phyloP scores from a whole-genome alignment of 306 rosid species.

The Pterocarpus macrocarpus region DNA sequence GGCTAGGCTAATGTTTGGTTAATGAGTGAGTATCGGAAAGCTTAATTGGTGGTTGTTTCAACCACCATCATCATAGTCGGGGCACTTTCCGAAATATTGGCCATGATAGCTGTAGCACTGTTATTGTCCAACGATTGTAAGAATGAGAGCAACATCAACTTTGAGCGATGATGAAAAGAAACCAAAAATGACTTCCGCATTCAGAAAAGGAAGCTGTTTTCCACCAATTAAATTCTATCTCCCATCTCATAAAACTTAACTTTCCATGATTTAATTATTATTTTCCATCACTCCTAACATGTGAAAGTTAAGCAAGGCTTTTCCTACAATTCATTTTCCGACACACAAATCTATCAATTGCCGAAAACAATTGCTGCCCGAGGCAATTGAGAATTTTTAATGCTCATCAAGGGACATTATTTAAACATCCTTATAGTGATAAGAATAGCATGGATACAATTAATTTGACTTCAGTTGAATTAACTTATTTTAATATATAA shows the following conservation, averaged over 20 bases:
- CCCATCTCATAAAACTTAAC: not conserved
- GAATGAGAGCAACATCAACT: not conserved
- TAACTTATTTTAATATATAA: too few relatives aligned
- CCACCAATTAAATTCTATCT: not conserved
- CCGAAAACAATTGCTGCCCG: not conserved
- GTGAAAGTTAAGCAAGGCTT: slow-evolving; percentile 1
- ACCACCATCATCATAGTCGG: not conserved
- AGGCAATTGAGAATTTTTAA: not conserved
- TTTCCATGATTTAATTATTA: not conserved
- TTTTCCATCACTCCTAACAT: not conserved
- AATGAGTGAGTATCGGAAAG: not conserved
- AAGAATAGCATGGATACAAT: too few relatives aligned
- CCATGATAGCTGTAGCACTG: not conserved
- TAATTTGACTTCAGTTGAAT: too few relatives aligned
- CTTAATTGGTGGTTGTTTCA: not conserved
- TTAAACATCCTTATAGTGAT: not conserved
- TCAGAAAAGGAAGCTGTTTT: not conserved
- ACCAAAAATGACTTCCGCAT: not conserved
- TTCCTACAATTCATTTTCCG: not conserved
- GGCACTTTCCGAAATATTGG: not conserved
- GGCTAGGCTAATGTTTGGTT: not conserved
- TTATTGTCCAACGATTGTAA: not conserved
- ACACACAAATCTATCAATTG: not conserved
- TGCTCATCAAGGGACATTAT: not conserved
- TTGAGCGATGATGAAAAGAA: not conserved